Evolutionary conservation across 176 grass and related monocot genomes (phyloP).

Genomic region (Elaeis guineensis): DNA sequence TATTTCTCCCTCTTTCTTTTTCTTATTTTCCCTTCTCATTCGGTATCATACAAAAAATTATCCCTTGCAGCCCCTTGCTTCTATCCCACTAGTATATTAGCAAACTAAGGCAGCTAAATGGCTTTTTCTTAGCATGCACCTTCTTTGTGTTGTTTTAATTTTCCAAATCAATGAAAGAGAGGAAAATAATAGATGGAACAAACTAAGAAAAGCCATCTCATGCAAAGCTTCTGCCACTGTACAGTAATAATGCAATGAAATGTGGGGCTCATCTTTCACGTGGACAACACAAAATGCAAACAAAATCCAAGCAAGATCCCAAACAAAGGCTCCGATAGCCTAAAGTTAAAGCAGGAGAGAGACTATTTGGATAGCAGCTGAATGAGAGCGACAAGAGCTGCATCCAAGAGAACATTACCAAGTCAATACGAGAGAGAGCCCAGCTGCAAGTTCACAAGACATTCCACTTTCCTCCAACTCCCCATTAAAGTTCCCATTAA

Average conservation of each 20-base stretch:
- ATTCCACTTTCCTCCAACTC: conserved; percentile 19
- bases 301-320: conserved; percentile 34
- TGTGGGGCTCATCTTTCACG: conserved; percentile 17
- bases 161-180: too few species aligned
- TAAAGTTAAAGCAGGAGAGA: conserved; percentile 2
- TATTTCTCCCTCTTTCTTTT: too few species aligned
- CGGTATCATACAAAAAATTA: too few species aligned
- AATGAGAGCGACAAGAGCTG: conserved; percentile 20
- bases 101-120: too few species aligned
- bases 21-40: too few species aligned
- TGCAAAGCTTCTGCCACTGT: too few species aligned
- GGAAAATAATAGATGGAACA: too few species aligned
- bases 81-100: too few species aligned
- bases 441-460: conserved; percentile 3
- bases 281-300: conserved; percentile 28
- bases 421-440: conserved; percentile 2
- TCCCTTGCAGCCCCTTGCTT: too few species aligned
- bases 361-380: conserved; percentile 10
- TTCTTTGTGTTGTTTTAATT: neutral
- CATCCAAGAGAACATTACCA: neutral
- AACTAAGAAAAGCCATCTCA: too few species aligned
- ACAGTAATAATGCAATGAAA: too few species aligned
- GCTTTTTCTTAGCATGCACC: neutral
- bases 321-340: conserved; percentile 13
- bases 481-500: conserved; percentile 17